These are phyloP conservation scores for Paecilomyces sp. DNA, from an alignment of 2,329 filamentous ascomycete species.

Conservation along the genomic window DNA sequence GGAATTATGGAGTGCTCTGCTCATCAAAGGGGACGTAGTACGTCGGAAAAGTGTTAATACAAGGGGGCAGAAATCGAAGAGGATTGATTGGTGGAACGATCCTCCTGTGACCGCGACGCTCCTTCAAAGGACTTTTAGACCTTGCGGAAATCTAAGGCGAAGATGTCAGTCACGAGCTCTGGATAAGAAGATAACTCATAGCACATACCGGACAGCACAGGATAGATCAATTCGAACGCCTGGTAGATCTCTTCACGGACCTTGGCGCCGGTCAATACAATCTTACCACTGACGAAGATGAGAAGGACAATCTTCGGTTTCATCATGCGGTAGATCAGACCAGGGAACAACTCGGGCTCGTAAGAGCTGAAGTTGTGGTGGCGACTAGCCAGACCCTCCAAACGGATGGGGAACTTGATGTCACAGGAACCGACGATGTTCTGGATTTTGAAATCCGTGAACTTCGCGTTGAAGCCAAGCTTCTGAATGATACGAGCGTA, in stretches of 20 bases:
- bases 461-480: slow-evolving; percentile 98
- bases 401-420: slow-evolving; percentile 97
- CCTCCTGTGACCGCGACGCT: slow-evolving; percentile 8
- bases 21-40: slow-evolving; percentile 4
- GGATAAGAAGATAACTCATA: not conserved
- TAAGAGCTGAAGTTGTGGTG: slow-evolving; percentile 99
- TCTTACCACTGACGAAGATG: slow-evolving; percentile 98
- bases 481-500: slow-evolving; percentile 99
- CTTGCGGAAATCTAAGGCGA: slow-evolving; percentile 54
- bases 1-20: slow-evolving; percentile 7
- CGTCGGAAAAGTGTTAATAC: slow-evolving; percentile 22
- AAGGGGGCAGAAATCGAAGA: slow-evolving; percentile 8
- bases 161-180: slow-evolving; percentile 15
- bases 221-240: slow-evolving; percentile 95
- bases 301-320: slow-evolving; percentile 98
- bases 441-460: slow-evolving; percentile 99
- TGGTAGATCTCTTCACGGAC: slow-evolving; percentile 97
- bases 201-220: slow-evolving; percentile 73
- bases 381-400: slow-evolving; percentile 90
- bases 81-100: slow-evolving; percentile 6
- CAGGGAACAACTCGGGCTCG: slow-evolving; percentile 96
- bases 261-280: slow-evolving; percentile 94
- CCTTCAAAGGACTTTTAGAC: slow-evolving; percentile 34
- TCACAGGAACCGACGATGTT: slow-evolving; percentile 99
- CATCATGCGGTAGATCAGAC: slow-evolving; percentile 99